Evolutionary conservation across 257 asterid genomes (phyloP).

Genomic region (Nicotiana knightiana): DNA sequence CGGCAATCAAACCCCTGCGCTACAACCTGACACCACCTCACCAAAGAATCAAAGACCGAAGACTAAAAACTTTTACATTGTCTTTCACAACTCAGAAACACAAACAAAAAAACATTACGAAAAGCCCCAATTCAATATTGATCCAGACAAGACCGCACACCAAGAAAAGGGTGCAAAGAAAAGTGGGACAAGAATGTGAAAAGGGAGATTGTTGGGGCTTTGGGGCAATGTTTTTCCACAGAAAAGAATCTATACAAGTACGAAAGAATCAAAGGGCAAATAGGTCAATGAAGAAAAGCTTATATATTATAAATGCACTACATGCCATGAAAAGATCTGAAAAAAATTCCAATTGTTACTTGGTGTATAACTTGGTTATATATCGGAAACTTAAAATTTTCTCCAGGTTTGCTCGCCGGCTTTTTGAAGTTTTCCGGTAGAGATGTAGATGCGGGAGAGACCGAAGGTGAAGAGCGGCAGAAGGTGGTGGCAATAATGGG

Average conservation of each 20-base stretch:
- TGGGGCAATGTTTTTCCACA: not conserved
- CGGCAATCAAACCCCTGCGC: too few species aligned
- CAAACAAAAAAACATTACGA: not conserved
- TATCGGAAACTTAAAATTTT: slow-evolving; percentile 9
- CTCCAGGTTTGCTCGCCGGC: slow-evolving; percentile 26
- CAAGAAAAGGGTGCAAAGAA: too few species aligned
- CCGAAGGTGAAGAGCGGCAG: slow-evolving; percentile 27
- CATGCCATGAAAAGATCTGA: slow-evolving; percentile 7
- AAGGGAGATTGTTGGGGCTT: not conserved
- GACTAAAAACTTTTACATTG: not conserved
- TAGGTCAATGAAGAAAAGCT: too few species aligned
- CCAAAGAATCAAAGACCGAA: not conserved
- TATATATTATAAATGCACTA: not conserved
- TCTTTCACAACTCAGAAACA: not conserved
- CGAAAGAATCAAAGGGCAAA: not conserved
- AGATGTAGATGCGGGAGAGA: slow-evolving; percentile 7
- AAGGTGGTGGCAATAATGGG: too few species aligned
- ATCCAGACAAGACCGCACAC: not conserved
- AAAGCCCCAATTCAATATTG: slow-evolving; percentile 10
- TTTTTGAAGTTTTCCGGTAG: slow-evolving; percentile 28
- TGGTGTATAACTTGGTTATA: too few species aligned
- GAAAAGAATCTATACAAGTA: slow-evolving; percentile 27
- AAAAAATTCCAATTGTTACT: too few species aligned
- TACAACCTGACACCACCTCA: too few species aligned
- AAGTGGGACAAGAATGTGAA: not conserved